A percentile compares a stretch with the other conserved stretches of the same genome.
phyloP scores from a whole-genome alignment of 345 rosid species.

The Hypericum androsaemum region DNA sequence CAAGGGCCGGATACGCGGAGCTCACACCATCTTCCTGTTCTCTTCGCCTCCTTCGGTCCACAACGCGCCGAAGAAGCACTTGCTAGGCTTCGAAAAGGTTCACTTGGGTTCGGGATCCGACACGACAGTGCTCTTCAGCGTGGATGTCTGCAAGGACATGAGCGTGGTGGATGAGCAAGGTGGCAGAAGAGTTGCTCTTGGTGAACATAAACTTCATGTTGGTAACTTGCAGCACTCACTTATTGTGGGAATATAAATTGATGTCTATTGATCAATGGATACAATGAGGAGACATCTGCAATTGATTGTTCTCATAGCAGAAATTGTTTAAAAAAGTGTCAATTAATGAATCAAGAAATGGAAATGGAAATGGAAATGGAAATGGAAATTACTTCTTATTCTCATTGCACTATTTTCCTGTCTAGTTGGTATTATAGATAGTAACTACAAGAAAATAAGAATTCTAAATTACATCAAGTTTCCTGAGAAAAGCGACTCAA shows the following conservation, averaged over 20 bases:
- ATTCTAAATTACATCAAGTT: no score
- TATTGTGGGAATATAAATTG: conserved; percentile 41
- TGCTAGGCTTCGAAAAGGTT: conserved; percentile 63
- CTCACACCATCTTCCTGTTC: conserved; percentile 71
- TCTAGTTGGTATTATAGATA: no score
- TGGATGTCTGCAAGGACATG: conserved; percentile 71
- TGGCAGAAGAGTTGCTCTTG: conserved; percentile 43
- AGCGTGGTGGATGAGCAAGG: conserved; percentile 68
- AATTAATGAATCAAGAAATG: no score
- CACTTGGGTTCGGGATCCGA: conserved; percentile 22
- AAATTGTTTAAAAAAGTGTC: no score
- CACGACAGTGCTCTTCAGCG: conserved; percentile 37
- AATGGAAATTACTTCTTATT: no score
- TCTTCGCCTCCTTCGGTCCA: conserved; percentile 59
- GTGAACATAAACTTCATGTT: conserved; percentile 62
- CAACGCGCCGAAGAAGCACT: conserved; percentile 55
- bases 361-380: no score
- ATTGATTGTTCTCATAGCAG: no score
- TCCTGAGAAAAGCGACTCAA: no score
- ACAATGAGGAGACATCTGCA: no score
- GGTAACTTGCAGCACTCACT: conserved; percentile 58
- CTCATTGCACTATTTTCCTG: no score
- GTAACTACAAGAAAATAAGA: no score
- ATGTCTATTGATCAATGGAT: not conserved
- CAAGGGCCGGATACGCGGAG: conserved; percentile 35